Percentiles rank a stretch among this genome's conserved stretches.
Evolutionary conservation across 1,284 basidiomycete species (phyloP).

Genomic region (Cerrena zonata): DNA sequence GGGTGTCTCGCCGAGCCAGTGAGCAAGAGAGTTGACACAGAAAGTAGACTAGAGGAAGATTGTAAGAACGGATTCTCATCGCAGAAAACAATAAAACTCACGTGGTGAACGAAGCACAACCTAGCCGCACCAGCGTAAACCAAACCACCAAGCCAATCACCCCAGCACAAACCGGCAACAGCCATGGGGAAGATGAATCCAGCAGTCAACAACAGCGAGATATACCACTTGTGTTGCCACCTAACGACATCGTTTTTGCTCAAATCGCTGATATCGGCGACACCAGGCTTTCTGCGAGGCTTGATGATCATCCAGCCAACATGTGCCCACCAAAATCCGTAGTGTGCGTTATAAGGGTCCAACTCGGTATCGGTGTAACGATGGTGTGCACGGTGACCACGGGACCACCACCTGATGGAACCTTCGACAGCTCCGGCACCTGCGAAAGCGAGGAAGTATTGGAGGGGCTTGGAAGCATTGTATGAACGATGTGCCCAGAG

Average conservation of each 20-base stretch:
- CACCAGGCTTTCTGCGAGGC: slow-evolving; percentile 81
- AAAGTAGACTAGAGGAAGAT: slow-evolving; percentile 69
- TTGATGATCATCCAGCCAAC: slow-evolving; percentile 92
- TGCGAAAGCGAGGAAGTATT: slow-evolving; percentile 72
- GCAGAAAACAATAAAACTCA: slow-evolving; percentile 33
- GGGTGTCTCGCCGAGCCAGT: slow-evolving; percentile 87
- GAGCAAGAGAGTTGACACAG: slow-evolving; percentile 91
- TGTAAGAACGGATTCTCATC: background rate
- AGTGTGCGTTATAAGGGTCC: slow-evolving; percentile 88
- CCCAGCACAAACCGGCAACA: slow-evolving; percentile 78
- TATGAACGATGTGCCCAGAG: slow-evolving; percentile 90
- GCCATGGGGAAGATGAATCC: slow-evolving; percentile 71
- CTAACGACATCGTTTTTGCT: slow-evolving; percentile 70
- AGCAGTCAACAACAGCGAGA: slow-evolving; percentile 67
- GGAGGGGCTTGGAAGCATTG: slow-evolving; percentile 77
- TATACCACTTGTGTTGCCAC: slow-evolving; percentile 86
- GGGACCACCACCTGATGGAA: slow-evolving; percentile 92
- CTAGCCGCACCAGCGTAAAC: slow-evolving; percentile 82
- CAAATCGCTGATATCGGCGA: slow-evolving; percentile 84
- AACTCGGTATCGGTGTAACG: slow-evolving; percentile 93
- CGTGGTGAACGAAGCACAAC: slow-evolving; percentile 84
- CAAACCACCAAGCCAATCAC: slow-evolving; percentile 79
- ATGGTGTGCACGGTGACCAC: slow-evolving; percentile 89
- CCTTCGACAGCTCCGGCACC: slow-evolving; percentile 87
- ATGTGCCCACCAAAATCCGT: slow-evolving; percentile 76